Evolutionary conservation across 345 rosid species (phyloP), one percentile per base, ranked within the genome.

Genomic region (Bruguiera parviflora): DNA sequence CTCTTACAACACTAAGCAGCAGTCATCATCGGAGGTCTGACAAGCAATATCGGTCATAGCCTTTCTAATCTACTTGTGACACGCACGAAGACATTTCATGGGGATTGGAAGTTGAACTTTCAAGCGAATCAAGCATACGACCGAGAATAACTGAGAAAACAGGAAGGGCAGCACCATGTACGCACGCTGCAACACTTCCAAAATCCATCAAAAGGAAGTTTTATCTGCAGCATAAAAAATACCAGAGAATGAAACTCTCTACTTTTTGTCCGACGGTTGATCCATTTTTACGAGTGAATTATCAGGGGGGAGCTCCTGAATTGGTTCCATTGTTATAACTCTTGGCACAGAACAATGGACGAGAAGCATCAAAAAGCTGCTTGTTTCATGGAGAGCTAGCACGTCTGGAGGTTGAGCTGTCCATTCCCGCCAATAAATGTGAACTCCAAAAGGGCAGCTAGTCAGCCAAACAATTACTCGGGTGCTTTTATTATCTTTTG

Each of bases 151-250:
- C 52, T 52, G 89, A 84, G 78, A 92, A 89, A 15, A 84, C 74
- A 0, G 97, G 97, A 72, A 89, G 89, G 5, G 89, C 83, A 21
- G 83, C 87, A 7, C 97, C 97, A 19, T 86, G 96, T 15, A 84
- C n/a, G 70, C 79, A 84, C 0, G 96, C 80, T 0, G 93, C 97
- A 58, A 83, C 47, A 58, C 84, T 77, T 19, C 94, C 97, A 0
- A 89, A 28, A 31, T 84, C 62, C 96, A 89, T 92, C 68, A 89
- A 55, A 5, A 85, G 71, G 88, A 96, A 29, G 77, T 7, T 37
- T 73, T 78, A 79, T 90, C 96, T 0, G 94, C 89, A 49, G 94
- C 88, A 18, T 71, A 73, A 73, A 89, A 89, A 22, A 92, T 70
- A 43, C 88, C 85, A 31, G 88, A 74, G 80, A 89, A 79, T 2